Percentiles rank a stretch among this genome's conserved stretches.
These are phyloP conservation scores for Sarcodon sp. DNA, from an alignment of 768 basidiomycete species.

Conservation along the genomic window DNA sequence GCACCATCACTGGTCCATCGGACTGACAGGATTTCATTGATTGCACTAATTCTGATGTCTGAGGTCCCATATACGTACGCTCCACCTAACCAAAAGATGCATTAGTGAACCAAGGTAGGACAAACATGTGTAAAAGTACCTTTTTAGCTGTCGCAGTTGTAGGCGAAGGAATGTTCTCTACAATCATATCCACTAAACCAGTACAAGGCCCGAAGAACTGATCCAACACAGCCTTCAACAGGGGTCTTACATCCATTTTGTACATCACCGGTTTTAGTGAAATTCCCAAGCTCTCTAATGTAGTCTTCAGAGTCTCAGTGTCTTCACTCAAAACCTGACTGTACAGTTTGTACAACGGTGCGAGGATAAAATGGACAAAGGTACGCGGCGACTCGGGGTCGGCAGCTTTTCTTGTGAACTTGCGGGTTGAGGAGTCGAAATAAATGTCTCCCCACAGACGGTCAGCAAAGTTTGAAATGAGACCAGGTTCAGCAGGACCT, in stretches of 20 bases:
- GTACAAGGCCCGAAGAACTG: conserved; percentile 92
- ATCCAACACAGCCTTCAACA: conserved; percentile 85
- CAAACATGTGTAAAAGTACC: conserved; percentile 20
- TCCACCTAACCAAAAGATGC: conserved; percentile 38
- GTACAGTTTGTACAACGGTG: conserved; percentile 95
- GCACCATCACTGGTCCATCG: conserved; percentile 84
- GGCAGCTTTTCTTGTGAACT: conserved; percentile 77
- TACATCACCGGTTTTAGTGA: conserved; percentile 85
- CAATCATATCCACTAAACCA: conserved; percentile 88
- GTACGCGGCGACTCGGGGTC: conserved; percentile 73
- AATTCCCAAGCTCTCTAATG: conserved; percentile 68
- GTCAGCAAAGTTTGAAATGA: conserved; percentile 72
- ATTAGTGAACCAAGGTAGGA: conserved; percentile 3
- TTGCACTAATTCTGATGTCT: conserved; percentile 63
- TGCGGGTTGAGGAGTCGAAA: conserved; percentile 72
- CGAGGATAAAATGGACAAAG: conserved; percentile 93
- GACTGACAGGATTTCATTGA: conserved; percentile 78
- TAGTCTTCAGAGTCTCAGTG: conserved; percentile 74
- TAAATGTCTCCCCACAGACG: conserved; percentile 98
- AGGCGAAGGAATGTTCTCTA: conserved; percentile 83
- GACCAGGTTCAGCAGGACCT: conserved; percentile 27
- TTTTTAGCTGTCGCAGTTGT: conserved; percentile 43
- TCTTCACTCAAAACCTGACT: conserved; percentile 92
- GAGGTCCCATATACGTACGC: conserved; percentile 79
- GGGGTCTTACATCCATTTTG: conserved; percentile 96